Base-by-base conservation (phyloP, 352 stramenopile genomes). In the Thalassiosira hispida region DNA sequence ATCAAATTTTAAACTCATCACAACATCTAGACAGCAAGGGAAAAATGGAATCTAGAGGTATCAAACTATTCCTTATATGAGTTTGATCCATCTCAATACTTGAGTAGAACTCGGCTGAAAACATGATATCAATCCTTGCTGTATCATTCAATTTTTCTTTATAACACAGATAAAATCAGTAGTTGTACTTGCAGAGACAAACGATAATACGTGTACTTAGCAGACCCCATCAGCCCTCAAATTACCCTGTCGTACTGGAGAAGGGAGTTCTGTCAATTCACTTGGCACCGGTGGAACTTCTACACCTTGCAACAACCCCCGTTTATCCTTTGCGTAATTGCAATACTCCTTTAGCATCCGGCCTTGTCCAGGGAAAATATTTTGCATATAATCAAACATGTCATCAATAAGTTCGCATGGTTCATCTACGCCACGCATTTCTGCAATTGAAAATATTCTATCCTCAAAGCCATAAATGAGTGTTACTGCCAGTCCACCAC, bases 381-480 rank as follows among this genome's bases (percentile, higher is more conserved):
- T 85, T 60, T 73, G 86, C 49, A 87, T 84, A 67, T 82, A 89
- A 27, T 87, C 79, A 64, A 83, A 93, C 81, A 91, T 89, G 47
- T 85, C 69, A 12, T 89, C 79, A 22, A 79, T 55, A n/a, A 93
- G 20, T 18, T 77, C 71, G 64, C 85, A 92, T n/a, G 62, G 71
- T 55, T 82, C 73, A 56, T 85, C 81, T 40, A 61, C 63, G 57
- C 78, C 81, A 22, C 31, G 69, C 23, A 69, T 79, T 72, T 92
- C 85, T 22, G 81, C 85, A 46, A 93, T 73, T n/a, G 79, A 84
- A 76, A 91, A 91, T 16, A 93, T 42, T 9, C 88, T 67, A 56
- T 93, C 85, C 76, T 93, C 88, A 80, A 93, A 92, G 9, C 88
- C 88, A 87, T 89, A 93, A 20, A 83, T 84, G 11, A 93, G 52